phyloP scores from a whole-genome alignment of 148 eudicot species.

The Amaranthus cruentus region DNA sequence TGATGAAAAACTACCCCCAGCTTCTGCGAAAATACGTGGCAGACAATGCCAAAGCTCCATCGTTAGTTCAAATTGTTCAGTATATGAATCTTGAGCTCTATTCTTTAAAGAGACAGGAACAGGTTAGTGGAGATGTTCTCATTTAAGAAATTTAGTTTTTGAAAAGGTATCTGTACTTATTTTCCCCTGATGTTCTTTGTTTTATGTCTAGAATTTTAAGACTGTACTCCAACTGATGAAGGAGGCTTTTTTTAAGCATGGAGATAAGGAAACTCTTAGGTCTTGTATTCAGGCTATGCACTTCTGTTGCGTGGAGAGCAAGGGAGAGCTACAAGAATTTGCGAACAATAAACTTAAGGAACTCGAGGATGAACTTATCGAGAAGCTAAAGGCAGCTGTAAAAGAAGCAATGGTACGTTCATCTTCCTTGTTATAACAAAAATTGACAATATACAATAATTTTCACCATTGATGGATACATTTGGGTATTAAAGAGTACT shows the following conservation, averaged over 20 bases:
- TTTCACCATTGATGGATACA: too few relatives aligned
- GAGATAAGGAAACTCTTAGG: slow-evolving; percentile 85
- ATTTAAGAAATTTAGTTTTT: neutral
- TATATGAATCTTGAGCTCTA: slow-evolving; percentile 89
- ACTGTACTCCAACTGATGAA: slow-evolving; percentile 61
- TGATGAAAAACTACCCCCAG: slow-evolving; percentile 85
- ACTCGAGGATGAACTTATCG: slow-evolving; percentile 71
- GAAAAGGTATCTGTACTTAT: too few relatives aligned
- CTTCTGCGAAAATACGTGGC: slow-evolving; percentile 80
- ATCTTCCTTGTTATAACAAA: neutral
- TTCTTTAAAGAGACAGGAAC: slow-evolving; percentile 94
- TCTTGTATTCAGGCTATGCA: slow-evolving; percentile 73
- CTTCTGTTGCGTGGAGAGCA: slow-evolving; percentile 66
- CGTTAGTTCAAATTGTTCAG: slow-evolving; percentile 59
- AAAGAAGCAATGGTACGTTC: slow-evolving; percentile 69
- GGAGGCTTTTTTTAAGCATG: slow-evolving; percentile 88
- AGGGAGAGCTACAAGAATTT: slow-evolving; percentile 89
- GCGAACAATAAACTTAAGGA: slow-evolving; percentile 71
- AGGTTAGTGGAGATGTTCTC: slow-evolving; percentile 41
- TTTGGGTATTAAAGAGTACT: too few relatives aligned
- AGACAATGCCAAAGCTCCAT: slow-evolving; percentile 81
- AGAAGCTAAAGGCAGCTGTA: slow-evolving; percentile 68
- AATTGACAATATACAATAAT: too few relatives aligned
- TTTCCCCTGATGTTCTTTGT: too few relatives aligned
- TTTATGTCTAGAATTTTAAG: slow-evolving; percentile 58